Evolutionary conservation across 2,329 filamentous ascomycete species (phyloP), one percentile per base, ranked within the genome.

Genomic region (Sarocladiaceae sp.): DNA sequence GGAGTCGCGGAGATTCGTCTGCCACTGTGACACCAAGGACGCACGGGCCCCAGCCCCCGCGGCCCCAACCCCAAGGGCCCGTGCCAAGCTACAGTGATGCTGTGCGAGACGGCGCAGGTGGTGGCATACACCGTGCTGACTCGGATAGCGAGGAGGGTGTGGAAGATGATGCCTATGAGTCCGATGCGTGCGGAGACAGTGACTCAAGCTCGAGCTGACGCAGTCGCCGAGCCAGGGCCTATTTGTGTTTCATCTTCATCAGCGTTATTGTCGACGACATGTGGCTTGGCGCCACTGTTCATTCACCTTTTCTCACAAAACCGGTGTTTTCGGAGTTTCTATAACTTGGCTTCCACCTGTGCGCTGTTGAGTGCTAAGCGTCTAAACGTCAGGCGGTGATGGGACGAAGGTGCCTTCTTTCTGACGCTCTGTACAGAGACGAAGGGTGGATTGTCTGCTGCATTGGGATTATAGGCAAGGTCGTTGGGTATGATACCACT

Each of bases 61-160:
- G 54, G 15, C 39, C 46, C 21, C 50, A 47, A 29, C 83, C 86
- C 19, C 86, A 44, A 4, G 44, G 26, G 15, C 48, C 88, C 1
- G 89, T 93, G 50, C 88, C 88, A 2, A 90, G 80, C 55, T 94
- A 94, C 59, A 86, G 82, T 60, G 86, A 87, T 48, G 88, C 86
- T 2, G 72, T 89, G 33, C 66, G 68, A 45, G 72, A 78, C 51
- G 74, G 74, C 10, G 61, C 61, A 10, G 45, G 23, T 18, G 39
- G 26, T 6, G 27, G 11, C 11, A n/a, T 33, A 12, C 40, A 45
- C 15, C 44, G 37, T 33, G 49, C 44, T 16, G 51, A 51, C n/a
- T 41, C 43, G 3, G 50, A 52, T 2, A 18, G 18, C 9, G 47
- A 48, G 3, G 21, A 33, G 3, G 48, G 41, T 31, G 26, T 27